A percentile compares a stretch with the other conserved stretches of the same genome.
Evolutionary conservation across 2,329 filamentous ascomycete genomes (phyloP).

Genomic region (Colletotrichum lupini): DNA sequence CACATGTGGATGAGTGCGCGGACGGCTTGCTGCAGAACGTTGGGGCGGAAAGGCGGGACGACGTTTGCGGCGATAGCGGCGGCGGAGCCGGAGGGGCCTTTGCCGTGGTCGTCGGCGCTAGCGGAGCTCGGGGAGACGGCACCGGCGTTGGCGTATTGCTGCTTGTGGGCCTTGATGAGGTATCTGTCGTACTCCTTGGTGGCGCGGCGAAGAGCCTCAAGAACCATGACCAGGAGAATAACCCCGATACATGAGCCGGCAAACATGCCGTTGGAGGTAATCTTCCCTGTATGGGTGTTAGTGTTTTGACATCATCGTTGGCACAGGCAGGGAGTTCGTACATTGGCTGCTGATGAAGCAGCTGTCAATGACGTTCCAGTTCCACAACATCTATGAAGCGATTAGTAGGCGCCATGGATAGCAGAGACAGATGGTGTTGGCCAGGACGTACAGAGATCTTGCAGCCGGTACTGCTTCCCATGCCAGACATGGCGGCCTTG

Average conservation of each 20-base stretch:
- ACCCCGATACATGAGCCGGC: conserved; percentile 84
- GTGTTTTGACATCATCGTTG: background rate
- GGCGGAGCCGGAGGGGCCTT: background rate
- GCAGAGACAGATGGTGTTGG: conserved; percentile 18
- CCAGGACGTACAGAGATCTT: conserved; percentile 53
- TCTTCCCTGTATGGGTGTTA: conserved; percentile 38
- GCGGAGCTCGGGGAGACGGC: conserved; percentile 30
- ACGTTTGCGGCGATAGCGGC: background rate
- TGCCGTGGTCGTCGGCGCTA: conserved; percentile 7
- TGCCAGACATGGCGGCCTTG: conserved; percentile 35
- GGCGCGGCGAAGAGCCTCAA: conserved; percentile 78
- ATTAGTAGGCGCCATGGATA: conserved; percentile 10
- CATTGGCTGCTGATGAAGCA: conserved; percentile 72
- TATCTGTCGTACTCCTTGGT: conserved; percentile 79
- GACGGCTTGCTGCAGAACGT: conserved; percentile 71
- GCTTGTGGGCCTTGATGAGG: conserved; percentile 64
- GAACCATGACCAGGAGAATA: conserved; percentile 75
- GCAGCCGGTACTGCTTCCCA: conserved; percentile 45
- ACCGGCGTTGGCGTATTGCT: conserved; percentile 33
- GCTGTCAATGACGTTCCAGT: conserved; percentile 78
- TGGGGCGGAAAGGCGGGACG: conserved; percentile 63
- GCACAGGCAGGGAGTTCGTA: background rate
- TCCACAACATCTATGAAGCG: conserved; percentile 77
- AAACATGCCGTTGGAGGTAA: conserved; percentile 77
- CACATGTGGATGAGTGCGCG: conserved; percentile 75